These are phyloP conservation scores for Phanerochaete carnosa DNA, from an alignment of 768 basidiomycete species.

Conservation along the genomic window DNA sequence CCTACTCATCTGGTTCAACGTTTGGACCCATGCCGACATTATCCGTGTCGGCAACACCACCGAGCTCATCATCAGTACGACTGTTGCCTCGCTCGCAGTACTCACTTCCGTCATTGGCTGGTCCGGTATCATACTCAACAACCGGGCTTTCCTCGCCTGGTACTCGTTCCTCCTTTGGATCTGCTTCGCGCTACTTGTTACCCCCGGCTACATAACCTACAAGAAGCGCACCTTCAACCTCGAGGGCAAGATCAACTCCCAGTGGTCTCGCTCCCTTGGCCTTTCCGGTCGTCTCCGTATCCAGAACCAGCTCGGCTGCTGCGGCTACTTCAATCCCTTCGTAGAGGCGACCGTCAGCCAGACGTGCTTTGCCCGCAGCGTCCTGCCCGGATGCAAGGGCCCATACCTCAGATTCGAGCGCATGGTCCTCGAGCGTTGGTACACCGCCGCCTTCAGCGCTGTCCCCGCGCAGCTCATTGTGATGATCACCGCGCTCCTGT, in stretches of 20 bases:
- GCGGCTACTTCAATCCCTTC: conserved; percentile 79
- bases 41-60: conserved; percentile 65
- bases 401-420: conserved; percentile 58
- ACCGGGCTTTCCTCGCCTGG: conserved; percentile 74
- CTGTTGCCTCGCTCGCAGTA: conserved; percentile 56
- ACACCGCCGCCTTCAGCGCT: conserved; percentile 57
- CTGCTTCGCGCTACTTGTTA: conserved; percentile 64
- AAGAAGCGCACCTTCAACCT: conserved; percentile 73
- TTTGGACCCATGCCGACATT: conserved; percentile 66
- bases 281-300: conserved; percentile 59
- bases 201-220: conserved; percentile 78
- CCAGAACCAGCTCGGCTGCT: conserved; percentile 75
- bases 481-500: conserved; percentile 63
- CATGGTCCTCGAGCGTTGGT: conserved; percentile 58
- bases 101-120: conserved; percentile 72
- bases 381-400: conserved; percentile 72
- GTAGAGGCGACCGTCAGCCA: conserved; percentile 74
- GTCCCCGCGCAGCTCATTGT: conserved; percentile 65
- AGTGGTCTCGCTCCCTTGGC: conserved; percentile 68
- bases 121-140: conserved; percentile 80
- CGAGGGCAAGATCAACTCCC: conserved; percentile 75
- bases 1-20: conserved; percentile 76
- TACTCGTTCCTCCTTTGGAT: conserved; percentile 75
- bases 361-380: conserved; percentile 70
- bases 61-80: conserved; percentile 69